Evolutionary conservation across 2,329 filamentous ascomycete species (phyloP).

Genomic region (Ophiostoma perfectum): DNA sequence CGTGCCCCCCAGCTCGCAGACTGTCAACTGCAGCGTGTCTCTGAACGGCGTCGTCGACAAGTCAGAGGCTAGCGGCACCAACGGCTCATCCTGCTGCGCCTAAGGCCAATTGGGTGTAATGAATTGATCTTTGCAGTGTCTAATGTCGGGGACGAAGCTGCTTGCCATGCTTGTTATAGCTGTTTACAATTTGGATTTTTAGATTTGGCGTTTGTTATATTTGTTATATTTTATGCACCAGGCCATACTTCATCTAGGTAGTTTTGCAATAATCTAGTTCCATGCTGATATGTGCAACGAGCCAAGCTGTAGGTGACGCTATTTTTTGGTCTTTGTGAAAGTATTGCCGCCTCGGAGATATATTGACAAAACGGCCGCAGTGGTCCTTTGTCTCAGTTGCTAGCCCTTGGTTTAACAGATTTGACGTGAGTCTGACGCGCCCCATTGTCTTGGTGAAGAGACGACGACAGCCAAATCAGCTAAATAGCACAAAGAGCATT

Average conservation of each 20-base stretch:
- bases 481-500: neutral
- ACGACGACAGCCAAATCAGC: neutral
- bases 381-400: slow-evolving; percentile 1
- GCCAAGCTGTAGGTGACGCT: too few relatives aligned
- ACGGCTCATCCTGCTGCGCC: neutral
- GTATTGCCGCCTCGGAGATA: neutral
- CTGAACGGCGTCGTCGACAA: slow-evolving; percentile 26
- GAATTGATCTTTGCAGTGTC: too few relatives aligned
- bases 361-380: neutral
- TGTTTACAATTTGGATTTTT: too few relatives aligned
- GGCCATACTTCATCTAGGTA: too few relatives aligned
- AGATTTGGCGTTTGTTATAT: too few relatives aligned
- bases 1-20: slow-evolving; percentile 43
- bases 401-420: neutral
- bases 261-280: too few relatives aligned
- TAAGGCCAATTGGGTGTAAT: neutral
- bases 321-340: neutral
- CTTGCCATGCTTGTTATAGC: too few relatives aligned
- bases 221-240: too few relatives aligned
- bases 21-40: slow-evolving; percentile 37
- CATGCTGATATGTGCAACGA: too few relatives aligned
- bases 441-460: too few relatives aligned
- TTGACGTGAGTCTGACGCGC: too few relatives aligned
- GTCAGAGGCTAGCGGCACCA: neutral
- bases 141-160: too few relatives aligned